Base-by-base conservation (phyloP, 176 grass and related monocot species). In the Avena eriantha region DNA sequence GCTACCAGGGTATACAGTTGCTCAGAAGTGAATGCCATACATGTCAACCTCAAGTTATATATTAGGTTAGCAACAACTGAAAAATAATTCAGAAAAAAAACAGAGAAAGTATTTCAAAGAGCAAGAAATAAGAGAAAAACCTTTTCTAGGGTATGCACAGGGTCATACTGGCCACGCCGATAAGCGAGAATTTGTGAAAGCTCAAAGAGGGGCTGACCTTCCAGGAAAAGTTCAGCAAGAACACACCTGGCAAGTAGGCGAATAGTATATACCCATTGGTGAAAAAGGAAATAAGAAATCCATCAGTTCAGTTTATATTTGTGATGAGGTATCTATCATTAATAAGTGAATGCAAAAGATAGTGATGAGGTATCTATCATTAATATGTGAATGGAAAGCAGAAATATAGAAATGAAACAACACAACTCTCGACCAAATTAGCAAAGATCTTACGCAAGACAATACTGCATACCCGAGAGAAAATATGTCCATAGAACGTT, bases 401-500 rank as follows among this genome's bases (percentile, higher is more conserved):
- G 9, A 14, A 3, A 87, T 19, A 47, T 39, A 19, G 23, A 78
- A 79, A 79, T 84, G 64, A 65, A 80, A 71, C 5, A 86, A 83
- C 82, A 80, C 13, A 45, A 73, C 57, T 75, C 23, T 29, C 0
- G 7, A 72, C 16, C 22, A 90, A 55, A 80, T 53, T 22, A 72
- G 54, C 7, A 56, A 80, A 76, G 31, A 54, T 63, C 21, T 86
- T 26, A 19, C 67, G 86, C 63, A 85, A 79, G 65, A 80, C 48
- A 88, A 90, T 78, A 58, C 69, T 24, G 33, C 86, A 84, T 94
- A 98, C 96, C 96, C 96, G 47, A 98, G 76, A 26, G 96, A 98
- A 88, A 98, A 98, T 82, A 98, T 98, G 90, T 98, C 96, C 96
- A 98, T 96, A 49, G 94, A 98, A 85, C 88, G 90, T 82, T 93